phyloP scores from a whole-genome alignment of 805 yeast species.

The Lipomyces anomalus region DNA sequence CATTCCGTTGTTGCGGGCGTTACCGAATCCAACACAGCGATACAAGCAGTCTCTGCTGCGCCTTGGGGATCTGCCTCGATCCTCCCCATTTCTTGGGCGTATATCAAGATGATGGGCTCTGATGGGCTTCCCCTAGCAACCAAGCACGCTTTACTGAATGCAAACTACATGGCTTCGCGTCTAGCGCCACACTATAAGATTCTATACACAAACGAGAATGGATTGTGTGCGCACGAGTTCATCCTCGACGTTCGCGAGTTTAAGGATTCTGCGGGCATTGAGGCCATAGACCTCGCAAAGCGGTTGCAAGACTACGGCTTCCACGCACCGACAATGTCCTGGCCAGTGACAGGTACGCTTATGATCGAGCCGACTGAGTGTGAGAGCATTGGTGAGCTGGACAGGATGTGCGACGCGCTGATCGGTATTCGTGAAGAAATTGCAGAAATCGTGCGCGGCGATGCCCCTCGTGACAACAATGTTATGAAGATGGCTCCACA shows the following conservation, averaged over 20 bases:
- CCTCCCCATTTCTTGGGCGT: constrained; percentile 88
- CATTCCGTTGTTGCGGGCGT: constrained; percentile 61
- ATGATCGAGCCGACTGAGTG: constrained; percentile 99
- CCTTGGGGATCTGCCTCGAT: constrained; percentile 95
- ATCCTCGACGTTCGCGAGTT: constrained; percentile 84
- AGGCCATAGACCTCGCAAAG: constrained; percentile 95
- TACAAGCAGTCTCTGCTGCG: constrained; percentile 80
- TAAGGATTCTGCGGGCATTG: constrained; percentile 66
- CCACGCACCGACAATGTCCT: constrained; percentile 98
- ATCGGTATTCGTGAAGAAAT: constrained; percentile 80
- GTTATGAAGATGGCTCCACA: constrained; percentile 91
- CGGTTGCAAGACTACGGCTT: constrained; percentile 96
- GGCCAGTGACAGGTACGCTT: constrained; percentile 95
- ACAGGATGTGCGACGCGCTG: constrained; percentile 84
- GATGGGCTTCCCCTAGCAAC: constrained; percentile 80
- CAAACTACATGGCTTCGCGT: constrained; percentile 88
- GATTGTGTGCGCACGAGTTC: constrained; percentile 94
- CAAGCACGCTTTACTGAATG: constrained; percentile 84
- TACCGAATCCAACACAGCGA: constrained; percentile 40
- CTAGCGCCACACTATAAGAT: constrained; percentile 67
- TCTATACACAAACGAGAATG: constrained; percentile 59
- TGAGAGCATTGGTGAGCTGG: constrained; percentile 80
- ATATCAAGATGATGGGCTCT: constrained; percentile 91
- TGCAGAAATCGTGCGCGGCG: constrained; percentile 60
- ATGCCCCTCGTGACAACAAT: constrained; percentile 50